phyloP scores from a whole-genome alignment of 129 eudicot genomes.

The Tagetes patula region DNA sequence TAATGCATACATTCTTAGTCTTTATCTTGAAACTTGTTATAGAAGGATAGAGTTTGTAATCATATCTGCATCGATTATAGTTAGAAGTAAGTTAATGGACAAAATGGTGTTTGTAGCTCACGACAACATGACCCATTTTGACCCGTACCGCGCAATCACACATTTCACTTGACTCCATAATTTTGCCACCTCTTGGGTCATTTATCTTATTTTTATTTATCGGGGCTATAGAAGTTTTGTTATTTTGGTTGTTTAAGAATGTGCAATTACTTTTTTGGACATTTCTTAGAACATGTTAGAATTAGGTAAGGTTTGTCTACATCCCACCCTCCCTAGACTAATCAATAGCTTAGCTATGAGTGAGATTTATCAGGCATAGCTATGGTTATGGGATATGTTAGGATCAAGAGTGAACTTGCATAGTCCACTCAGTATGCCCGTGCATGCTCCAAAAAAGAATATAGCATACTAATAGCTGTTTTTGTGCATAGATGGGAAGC shows the following conservation, averaged over 20 bases:
- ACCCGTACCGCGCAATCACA: background rate
- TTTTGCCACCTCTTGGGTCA: background rate
- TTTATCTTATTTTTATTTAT: background rate
- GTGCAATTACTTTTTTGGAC: background rate
- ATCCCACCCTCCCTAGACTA: too few relatives aligned
- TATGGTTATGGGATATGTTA: background rate
- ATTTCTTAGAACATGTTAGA: background rate
- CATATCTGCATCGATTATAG: background rate
- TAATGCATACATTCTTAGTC: background rate
- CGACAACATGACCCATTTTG: background rate
- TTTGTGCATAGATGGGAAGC: constrained; percentile 75
- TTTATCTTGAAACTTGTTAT: background rate
- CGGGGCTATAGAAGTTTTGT: background rate
- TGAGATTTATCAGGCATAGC: too few relatives aligned
- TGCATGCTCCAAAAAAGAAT: background rate
- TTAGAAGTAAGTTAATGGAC: background rate
- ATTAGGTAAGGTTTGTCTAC: too few relatives aligned
- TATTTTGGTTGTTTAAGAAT: background rate
- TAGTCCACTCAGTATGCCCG: background rate
- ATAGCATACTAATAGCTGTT: background rate
- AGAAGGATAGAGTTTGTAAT: background rate
- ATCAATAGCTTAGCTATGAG: too few relatives aligned
- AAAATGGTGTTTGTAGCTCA: background rate
- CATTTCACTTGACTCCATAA: background rate
- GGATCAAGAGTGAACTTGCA: background rate